These are phyloP conservation scores for Candida nonsorbophila DNA, from an alignment of 805 yeast genomes.

Conservation along the genomic window DNA sequence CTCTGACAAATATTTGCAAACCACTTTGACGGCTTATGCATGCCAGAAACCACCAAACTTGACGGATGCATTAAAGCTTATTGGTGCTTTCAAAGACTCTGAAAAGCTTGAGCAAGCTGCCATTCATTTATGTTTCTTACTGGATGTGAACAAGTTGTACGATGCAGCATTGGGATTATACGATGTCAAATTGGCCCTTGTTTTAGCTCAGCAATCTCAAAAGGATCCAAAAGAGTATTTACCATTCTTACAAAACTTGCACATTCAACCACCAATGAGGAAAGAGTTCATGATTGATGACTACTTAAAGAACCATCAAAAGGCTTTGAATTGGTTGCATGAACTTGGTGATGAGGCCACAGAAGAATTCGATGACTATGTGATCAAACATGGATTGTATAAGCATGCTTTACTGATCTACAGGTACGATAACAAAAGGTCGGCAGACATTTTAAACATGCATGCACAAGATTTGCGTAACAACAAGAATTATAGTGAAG, in stretches of 20 bases:
- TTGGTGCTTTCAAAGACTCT: constrained; percentile 46
- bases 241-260: constrained; percentile 81
- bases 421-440: constrained; percentile 49
- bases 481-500: constrained; percentile 59
- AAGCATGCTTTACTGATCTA: constrained; percentile 61
- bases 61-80: constrained; percentile 63
- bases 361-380: constrained; percentile 63
- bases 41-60: constrained; percentile 87
- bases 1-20: constrained; percentile 58
- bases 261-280: constrained; percentile 60
- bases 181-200: constrained; percentile 72
- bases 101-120: constrained; percentile 53
- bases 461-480: constrained; percentile 62
- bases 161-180: constrained; percentile 76
- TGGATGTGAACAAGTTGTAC: constrained; percentile 82
- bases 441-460: constrained; percentile 46
- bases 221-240: constrained; percentile 96
- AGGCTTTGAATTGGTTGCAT: constrained; percentile 64
- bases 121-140: constrained; percentile 83
- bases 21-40: constrained; percentile 86
- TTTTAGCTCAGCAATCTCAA: constrained; percentile 92
- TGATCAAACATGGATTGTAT: constrained; percentile 65
- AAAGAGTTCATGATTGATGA: constrained; percentile 77
- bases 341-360: constrained; percentile 35
- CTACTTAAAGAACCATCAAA: constrained; percentile 57